These are phyloP conservation scores for Oehlia diaphana DNA, from an alignment of 192 early-diverging fungal species.

Conservation along the genomic window DNA sequence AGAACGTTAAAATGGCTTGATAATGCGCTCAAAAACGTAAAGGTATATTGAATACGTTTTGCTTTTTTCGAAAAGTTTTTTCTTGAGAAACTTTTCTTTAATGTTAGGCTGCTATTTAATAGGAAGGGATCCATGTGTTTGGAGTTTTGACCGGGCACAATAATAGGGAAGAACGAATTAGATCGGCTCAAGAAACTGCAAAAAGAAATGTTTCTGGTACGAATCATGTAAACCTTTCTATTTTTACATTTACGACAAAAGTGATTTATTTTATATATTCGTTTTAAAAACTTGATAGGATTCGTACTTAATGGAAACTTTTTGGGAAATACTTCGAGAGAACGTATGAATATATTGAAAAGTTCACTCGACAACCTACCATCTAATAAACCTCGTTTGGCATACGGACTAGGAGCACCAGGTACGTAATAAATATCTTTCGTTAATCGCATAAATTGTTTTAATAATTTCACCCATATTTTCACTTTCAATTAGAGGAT, in stretches of 20 bases:
- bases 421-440: constrained; percentile 32
- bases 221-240: background rate
- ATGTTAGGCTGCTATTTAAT: background rate
- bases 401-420: constrained; percentile 54
- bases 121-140: constrained; percentile 45
- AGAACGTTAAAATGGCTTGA: constrained; percentile 54
- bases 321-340: constrained; percentile 34
- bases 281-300: constrained; percentile 30
- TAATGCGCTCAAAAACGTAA: constrained; percentile 33
- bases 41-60: constrained; percentile 21
- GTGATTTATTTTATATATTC: background rate
- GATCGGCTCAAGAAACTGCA: constrained; percentile 47
- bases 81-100: background rate
- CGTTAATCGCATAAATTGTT: background rate
- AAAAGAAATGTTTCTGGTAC: constrained; percentile 46
- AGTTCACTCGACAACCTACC: constrained; percentile 52
- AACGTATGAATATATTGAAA: constrained; percentile 42
- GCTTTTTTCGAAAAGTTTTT: no score
- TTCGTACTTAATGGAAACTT: constrained; percentile 50
- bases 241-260: background rate
- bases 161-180: constrained; percentile 46
- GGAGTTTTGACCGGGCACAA: constrained; percentile 49
- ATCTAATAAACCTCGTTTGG: constrained; percentile 53
- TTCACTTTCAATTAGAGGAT: constrained; percentile 37
- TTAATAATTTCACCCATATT: background rate